Conservation (phyloP, 1,284 basidiomycete species). For the Fereydounia khargensis region DNA sequence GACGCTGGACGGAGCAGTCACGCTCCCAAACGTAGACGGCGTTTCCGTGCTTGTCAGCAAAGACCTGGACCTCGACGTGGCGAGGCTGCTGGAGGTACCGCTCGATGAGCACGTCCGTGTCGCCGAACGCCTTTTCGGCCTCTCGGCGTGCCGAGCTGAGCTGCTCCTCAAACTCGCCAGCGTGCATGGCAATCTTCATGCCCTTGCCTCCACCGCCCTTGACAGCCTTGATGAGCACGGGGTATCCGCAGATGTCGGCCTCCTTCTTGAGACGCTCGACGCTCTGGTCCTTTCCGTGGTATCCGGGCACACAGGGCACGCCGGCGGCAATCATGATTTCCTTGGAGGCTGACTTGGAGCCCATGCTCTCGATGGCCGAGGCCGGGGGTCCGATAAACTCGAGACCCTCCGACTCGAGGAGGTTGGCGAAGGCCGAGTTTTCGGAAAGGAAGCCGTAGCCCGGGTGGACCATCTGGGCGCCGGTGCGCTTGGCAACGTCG, state of each 20-base stretch:
- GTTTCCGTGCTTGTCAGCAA: slow-evolving; percentile 62
- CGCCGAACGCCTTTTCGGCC: slow-evolving; percentile 60
- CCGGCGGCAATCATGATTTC: slow-evolving; percentile 86
- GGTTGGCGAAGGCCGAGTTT: slow-evolving; percentile 34
- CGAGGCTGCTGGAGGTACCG: slow-evolving; percentile 48
- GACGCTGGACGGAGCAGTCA: slow-evolving; percentile 88
- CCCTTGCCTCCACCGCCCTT: slow-evolving; percentile 60
- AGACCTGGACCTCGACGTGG: slow-evolving; percentile 72
- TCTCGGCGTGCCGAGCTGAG: slow-evolving; percentile 82
- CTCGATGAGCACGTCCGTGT: slow-evolving; percentile 59
- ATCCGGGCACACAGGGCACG: slow-evolving; percentile 90
- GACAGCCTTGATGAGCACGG: slow-evolving; percentile 59
- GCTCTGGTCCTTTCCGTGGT: slow-evolving; percentile 75
- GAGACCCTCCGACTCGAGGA: slow-evolving; percentile 31
- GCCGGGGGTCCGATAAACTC: slow-evolving; percentile 58
- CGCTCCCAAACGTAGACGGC: slow-evolving; percentile 87
- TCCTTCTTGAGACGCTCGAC: slow-evolving; percentile 66
- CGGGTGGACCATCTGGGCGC: slow-evolving; percentile 74
- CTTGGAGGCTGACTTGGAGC: slow-evolving; percentile 69
- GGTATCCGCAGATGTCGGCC: slow-evolving; percentile 62
- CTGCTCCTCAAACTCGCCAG: slow-evolving; percentile 71
- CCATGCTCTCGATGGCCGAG: slow-evolving; percentile 67
- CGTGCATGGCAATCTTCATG: slow-evolving; percentile 60
- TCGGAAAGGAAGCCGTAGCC: slow-evolving; percentile 84
- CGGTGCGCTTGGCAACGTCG: slow-evolving; percentile 72